Percentiles rank a stretch among this genome's conserved stretches.
phyloP scores from a whole-genome alignment of 2,329 filamentous ascomycete species.

The Cordyceps farinosa region DNA sequence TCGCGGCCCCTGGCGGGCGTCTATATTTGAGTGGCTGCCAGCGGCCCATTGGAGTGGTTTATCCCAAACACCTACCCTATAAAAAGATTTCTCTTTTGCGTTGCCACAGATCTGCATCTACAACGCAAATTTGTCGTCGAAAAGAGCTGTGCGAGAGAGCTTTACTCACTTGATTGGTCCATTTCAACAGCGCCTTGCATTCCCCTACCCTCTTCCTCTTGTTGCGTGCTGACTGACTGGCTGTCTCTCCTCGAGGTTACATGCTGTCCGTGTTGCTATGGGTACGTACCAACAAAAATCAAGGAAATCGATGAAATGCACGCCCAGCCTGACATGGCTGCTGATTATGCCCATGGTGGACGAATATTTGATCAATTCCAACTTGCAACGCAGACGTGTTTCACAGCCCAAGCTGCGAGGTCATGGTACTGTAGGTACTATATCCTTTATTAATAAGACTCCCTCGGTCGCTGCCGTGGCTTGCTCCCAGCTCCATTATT shows the following conservation, averaged over 20 bases:
- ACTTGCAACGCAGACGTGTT: not conserved
- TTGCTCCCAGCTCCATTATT: not conserved
- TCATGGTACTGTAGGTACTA: not conserved
- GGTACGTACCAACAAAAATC: not conserved
- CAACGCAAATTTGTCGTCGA: no score
- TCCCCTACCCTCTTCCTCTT: not conserved
- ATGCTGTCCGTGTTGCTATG: not conserved
- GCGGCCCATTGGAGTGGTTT: not conserved
- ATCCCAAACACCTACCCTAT: no score
- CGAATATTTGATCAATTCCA: not conserved
- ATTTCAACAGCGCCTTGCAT: no score
- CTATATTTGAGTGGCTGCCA: constrained; percentile 1
- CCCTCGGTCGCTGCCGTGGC: not conserved
- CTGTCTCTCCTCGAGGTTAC: not conserved
- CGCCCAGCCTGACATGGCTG: not conserved
- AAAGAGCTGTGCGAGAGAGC: no score
- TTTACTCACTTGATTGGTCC: no score
- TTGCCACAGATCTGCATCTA: no score
- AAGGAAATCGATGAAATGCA: not conserved
- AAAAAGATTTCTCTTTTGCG: no score
- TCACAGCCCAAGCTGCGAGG: not conserved
- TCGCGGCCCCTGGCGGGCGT: not conserved
- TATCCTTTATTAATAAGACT: not conserved
- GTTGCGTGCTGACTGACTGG: not conserved
- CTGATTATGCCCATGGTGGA: not conserved